These are phyloP conservation scores for Botrytis fragariae DNA, from an alignment of 2,329 filamentous ascomycete species.

Conservation along the genomic window DNA sequence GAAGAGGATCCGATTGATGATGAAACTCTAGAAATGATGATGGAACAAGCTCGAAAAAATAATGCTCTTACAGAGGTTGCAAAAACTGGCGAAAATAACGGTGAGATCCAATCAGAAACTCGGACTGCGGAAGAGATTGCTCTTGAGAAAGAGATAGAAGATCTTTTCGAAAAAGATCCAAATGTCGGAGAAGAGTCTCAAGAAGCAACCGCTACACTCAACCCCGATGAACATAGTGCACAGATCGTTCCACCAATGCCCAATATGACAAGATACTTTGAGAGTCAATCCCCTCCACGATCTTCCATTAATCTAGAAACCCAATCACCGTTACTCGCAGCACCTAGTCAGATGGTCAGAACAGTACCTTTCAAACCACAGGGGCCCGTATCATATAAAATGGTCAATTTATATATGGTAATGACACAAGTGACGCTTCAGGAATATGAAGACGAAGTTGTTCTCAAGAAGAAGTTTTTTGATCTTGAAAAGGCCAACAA, in stretches of 20 bases:
- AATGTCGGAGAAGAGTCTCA: not conserved
- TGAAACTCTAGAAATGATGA: not conserved
- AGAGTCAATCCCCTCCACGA: not conserved
- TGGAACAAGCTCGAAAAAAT: not conserved
- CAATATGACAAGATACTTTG: slow-evolving; percentile 3
- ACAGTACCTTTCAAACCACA: not conserved
- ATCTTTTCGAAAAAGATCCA: not conserved
- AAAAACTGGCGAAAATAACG: not conserved
- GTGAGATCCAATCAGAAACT: not conserved
- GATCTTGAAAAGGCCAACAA: slow-evolving; percentile 19
- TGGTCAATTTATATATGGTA: slow-evolving; percentile 20
- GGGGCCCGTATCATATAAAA: not conserved
- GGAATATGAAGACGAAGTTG: not conserved
- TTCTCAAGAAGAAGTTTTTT: slow-evolving; percentile 6
- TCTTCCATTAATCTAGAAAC: not conserved
- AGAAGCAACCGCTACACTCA: not conserved
- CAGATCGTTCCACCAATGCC: not conserved
- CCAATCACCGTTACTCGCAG: not conserved
- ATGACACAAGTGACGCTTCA: slow-evolving; percentile 7
- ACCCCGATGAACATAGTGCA: slow-evolving; percentile 1
- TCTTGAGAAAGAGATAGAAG: not conserved
- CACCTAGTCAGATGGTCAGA: not conserved
- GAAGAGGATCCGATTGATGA: slow-evolving; percentile 29
- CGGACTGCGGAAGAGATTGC: not conserved
- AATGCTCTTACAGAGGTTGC: not conserved